A percentile compares a stretch with the other conserved stretches of the same genome.
These are phyloP conservation scores for Helichrysum umbraculigerum DNA, from an alignment of 129 eudicot species.

Conservation along the genomic window DNA sequence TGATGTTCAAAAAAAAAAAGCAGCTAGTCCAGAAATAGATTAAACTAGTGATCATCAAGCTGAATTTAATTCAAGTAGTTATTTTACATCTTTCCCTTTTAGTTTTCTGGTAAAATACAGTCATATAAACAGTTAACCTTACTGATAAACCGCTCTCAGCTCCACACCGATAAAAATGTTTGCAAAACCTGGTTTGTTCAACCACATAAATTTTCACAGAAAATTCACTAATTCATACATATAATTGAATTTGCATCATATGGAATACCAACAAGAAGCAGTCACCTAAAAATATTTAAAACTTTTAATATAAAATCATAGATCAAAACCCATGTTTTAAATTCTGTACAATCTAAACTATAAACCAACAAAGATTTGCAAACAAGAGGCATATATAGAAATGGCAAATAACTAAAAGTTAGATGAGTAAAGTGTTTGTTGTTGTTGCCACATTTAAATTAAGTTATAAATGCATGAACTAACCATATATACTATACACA, in stretches of 20 bases:
- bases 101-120: background rate
- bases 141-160: background rate
- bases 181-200: background rate
- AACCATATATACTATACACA: background rate
- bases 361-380: constrained; percentile 13
- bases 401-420: constrained; percentile 12
- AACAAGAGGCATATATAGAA: constrained; percentile 20
- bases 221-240: no score
- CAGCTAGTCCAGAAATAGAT: no score
- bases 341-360: background rate
- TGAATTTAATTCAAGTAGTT: no score
- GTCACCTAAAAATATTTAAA: background rate
- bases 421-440: constrained; percentile 17
- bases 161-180: background rate
- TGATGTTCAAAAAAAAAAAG: no score
- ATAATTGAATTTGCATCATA: background rate
- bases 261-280: background rate
- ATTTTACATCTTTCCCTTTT: background rate
- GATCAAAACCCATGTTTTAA: background rate
- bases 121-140: background rate
- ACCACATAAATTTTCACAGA: background rate
- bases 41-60: background rate
- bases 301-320: background rate
- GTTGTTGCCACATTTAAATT: constrained; percentile 18
- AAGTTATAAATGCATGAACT: constrained; percentile 26